phyloP scores from a whole-genome alignment of 768 basidiomycete species.

The Collybia sp. region DNA sequence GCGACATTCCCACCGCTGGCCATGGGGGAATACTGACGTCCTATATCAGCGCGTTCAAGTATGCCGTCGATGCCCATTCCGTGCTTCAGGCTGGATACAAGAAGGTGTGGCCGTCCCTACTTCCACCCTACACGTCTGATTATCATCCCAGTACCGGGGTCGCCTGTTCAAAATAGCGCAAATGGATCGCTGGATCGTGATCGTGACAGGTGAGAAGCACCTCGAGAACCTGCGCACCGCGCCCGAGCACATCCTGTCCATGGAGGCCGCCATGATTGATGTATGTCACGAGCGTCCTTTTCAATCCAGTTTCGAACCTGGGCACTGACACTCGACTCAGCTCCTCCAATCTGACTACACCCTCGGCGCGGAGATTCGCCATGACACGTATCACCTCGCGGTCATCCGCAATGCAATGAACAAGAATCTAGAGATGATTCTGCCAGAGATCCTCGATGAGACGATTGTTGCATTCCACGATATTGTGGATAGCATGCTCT shows the following conservation, averaged over 20 bases:
- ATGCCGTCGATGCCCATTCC: conserved; percentile 3
- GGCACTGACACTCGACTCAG: conserved; percentile 8
- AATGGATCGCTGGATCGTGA: conserved; percentile 39
- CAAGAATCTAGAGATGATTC: conserved; percentile 18
- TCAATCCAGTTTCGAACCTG: neutral
- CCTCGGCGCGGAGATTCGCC: conserved; percentile 21
- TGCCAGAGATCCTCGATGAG: conserved; percentile 21
- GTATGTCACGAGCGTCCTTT: neutral
- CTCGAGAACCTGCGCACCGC: conserved; percentile 44
- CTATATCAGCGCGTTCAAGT: conserved; percentile 6
- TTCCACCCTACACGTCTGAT: too few species aligned
- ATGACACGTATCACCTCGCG: conserved; percentile 10
- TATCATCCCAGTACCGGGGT: conserved; percentile 14
- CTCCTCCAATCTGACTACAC: conserved; percentile 31
- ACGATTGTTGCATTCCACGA: conserved; percentile 13
- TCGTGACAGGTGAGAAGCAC: conserved; percentile 31
- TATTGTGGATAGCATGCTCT: conserved; percentile 8
- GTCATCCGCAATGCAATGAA: conserved; percentile 21
- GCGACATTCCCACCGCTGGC: conserved; percentile 8
- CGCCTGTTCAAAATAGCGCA: conserved; percentile 37
- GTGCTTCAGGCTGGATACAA: conserved; percentile 7
- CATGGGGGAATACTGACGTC: conserved; percentile 5
- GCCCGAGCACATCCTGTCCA: conserved; percentile 42
- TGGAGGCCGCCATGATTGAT: conserved; percentile 7
- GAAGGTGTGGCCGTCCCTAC: conserved; percentile 3